These are phyloP conservation scores for Podila clonocystis DNA, from an alignment of 192 early-diverging fungal species.

Conservation along the genomic window DNA sequence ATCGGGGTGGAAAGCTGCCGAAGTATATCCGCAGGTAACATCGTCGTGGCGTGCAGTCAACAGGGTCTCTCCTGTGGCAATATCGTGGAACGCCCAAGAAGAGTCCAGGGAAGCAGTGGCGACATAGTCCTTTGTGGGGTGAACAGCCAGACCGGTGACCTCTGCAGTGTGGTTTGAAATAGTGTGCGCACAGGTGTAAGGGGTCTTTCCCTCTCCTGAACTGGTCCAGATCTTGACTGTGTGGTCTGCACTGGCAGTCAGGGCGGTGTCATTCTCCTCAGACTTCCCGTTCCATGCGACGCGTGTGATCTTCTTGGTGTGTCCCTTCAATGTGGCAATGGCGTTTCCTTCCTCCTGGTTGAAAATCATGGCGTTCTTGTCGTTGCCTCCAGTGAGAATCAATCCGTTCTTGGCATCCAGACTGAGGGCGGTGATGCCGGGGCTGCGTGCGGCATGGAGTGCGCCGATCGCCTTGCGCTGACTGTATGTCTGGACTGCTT, in stretches of 20 bases:
- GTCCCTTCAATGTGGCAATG: constrained; percentile 79
- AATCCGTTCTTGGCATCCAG: constrained; percentile 65
- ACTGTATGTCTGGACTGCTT: constrained; percentile 70
- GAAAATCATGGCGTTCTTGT: constrained; percentile 82
- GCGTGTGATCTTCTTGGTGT: constrained; percentile 81
- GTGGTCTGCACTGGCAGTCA: constrained; percentile 85
- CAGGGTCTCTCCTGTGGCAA: constrained; percentile 69
- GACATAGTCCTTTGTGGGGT: constrained; percentile 86
- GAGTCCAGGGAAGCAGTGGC: constrained; percentile 78
- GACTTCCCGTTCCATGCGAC: constrained; percentile 73
- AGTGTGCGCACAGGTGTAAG: constrained; percentile 57
- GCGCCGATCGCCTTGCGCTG: constrained; percentile 63
- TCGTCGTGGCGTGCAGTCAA: constrained; percentile 54
- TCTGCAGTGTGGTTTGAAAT: constrained; percentile 76
- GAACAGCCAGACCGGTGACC: constrained; percentile 78
- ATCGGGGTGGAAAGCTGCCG: constrained; percentile 90
- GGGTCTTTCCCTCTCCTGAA: constrained; percentile 54
- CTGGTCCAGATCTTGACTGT: constrained; percentile 80
- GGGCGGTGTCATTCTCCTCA: constrained; percentile 60
- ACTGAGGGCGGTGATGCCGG: constrained; percentile 72
- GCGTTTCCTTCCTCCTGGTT: constrained; percentile 71
- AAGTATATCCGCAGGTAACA: constrained; percentile 66
- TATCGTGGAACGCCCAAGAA: constrained; percentile 84
- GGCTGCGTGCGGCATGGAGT: constrained; percentile 76
- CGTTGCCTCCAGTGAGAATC: constrained; percentile 81